Conservation (phyloP, 768 basidiomycete species). For the Russula sp. region DNA sequence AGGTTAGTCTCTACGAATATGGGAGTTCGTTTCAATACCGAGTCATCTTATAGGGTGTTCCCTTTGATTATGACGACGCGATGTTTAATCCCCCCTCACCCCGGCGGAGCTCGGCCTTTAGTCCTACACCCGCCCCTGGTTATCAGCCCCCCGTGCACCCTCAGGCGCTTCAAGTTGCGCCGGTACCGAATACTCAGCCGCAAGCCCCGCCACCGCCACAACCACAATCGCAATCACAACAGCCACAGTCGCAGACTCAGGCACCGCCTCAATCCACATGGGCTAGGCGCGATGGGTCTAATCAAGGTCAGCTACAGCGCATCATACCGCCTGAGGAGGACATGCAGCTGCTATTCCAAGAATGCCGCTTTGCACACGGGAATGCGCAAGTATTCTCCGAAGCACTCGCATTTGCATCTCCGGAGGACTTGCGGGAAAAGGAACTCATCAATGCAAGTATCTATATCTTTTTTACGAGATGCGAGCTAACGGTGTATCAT, state of each 20-base stretch:
- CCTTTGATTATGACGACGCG: constrained; percentile 70
- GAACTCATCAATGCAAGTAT: constrained; percentile 59
- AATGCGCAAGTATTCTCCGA: constrained; percentile 72
- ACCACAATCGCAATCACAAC: constrained; percentile 1
- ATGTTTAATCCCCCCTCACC: constrained; percentile 68
- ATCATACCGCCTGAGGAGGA: constrained; percentile 79
- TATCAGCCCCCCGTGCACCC: constrained; percentile 16
- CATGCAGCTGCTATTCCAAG: constrained; percentile 73
- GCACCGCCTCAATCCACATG: neutral
- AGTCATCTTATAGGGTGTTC: constrained; percentile 48
- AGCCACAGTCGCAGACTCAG: constrained; percentile 1
- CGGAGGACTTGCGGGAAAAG: constrained; percentile 57
- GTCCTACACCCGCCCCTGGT: constrained; percentile 1
- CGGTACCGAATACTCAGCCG: neutral
- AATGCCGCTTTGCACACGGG: constrained; percentile 79
- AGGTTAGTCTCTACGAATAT: constrained; percentile 38
- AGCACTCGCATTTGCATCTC: constrained; percentile 60
- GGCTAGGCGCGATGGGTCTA: constrained; percentile 27
- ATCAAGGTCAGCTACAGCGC: constrained; percentile 27
- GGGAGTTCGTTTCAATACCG: neutral
- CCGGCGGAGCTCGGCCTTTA: constrained; percentile 34
- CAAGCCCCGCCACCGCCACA: constrained; percentile 8
- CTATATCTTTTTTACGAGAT: neutral
- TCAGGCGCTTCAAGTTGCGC: constrained; percentile 5
- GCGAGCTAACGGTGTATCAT: constrained; percentile 7